Base-by-base conservation (phyloP, 345 rosid species). In the Citrus medica region DNA sequence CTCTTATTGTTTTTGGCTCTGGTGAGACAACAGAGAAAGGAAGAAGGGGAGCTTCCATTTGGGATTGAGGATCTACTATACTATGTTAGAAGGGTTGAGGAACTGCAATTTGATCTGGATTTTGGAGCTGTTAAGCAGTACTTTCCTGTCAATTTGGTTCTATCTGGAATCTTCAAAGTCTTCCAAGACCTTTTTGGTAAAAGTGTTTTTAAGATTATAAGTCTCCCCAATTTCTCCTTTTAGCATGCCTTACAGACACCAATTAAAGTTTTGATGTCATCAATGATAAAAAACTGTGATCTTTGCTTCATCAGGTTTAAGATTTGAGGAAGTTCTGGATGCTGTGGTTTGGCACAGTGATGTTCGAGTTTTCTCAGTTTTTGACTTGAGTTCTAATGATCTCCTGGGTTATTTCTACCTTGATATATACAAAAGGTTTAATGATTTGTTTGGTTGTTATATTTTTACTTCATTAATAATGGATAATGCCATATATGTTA, bases 101-200 rank as follows among this genome's bases (percentile, higher is more conserved):
- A 88, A 77, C 85, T 86, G 85, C 94, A 95, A 70, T 92, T 90
- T 84, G 94, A 91, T 84, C 83, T 95, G 78, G 96, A 95, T 81
- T 84, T 92, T 81, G 93, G 86, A 82, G 92, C 89, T 76, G 84
- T 95, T 72, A 90, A 88, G 82, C 91, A 90, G 78, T 88, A 89
- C 86, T 93, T 95, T 83, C 98, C 96, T 73, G 89, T 91, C 78
- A 87, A 83, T 81, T 88, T 95, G 89, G 98, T 93, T 88, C 82
- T 92, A 28, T 83, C 98, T 72, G 98, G 99, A 79, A 86, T 95
- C 79, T 91, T 93, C 79, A 95, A 93, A 89, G 85, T 92, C 83
- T 84, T 86, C 58, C 98, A 95, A 79, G 99, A 95, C 85, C 92
- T 93, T 82, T 93, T 95, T 79, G 97, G 98, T 95, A 91, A 85